Percentiles rank a stretch among this genome's conserved stretches.
Conservation (phyloP, 75 land plant genomes). For the Cupressus sempervirens region DNA sequence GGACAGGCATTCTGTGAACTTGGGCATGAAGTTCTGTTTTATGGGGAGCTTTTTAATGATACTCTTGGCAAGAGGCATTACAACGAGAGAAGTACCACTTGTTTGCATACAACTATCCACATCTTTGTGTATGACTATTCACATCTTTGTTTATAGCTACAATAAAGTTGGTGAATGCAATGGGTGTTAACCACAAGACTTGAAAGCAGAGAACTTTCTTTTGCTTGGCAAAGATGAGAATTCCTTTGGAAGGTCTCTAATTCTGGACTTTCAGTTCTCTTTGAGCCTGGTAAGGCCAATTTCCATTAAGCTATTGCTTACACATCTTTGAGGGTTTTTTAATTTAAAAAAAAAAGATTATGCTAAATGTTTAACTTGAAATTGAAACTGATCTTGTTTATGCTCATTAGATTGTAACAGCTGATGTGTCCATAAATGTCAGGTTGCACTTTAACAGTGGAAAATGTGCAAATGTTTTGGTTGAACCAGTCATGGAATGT, state of each 20-base stretch:
- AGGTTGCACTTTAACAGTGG: no score
- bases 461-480: no score
- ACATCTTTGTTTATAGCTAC: slow-evolving; percentile 23
- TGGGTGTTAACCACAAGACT: slow-evolving; percentile 57
- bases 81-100: slow-evolving; percentile 47
- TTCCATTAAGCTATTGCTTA: not conserved
- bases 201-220: slow-evolving; percentile 62
- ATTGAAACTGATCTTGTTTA: no score
- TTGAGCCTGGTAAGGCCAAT: slow-evolving; percentile 32
- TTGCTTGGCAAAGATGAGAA: slow-evolving; percentile 36
- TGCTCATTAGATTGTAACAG: no score
- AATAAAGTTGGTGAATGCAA: slow-evolving; percentile 39
- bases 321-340: not conserved
- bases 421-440: no score
- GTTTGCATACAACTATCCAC: not conserved
- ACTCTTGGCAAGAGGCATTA: slow-evolving; percentile 60
- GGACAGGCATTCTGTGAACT: slow-evolving; percentile 44
- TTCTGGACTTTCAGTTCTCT: slow-evolving; percentile 53
- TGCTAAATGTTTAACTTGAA: no score
- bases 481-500: no score
- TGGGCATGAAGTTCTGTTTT: slow-evolving; percentile 58
- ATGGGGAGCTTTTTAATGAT: slow-evolving; percentile 65
- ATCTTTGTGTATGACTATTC: slow-evolving; percentile 17
- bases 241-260: slow-evolving; percentile 58
- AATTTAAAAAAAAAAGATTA: no score